A percentile compares a stretch with the other conserved stretches of the same genome.
phyloP scores from a whole-genome alignment of 768 basidiomycete genomes.

The Pseudohyphozyma bogoriensis region DNA sequence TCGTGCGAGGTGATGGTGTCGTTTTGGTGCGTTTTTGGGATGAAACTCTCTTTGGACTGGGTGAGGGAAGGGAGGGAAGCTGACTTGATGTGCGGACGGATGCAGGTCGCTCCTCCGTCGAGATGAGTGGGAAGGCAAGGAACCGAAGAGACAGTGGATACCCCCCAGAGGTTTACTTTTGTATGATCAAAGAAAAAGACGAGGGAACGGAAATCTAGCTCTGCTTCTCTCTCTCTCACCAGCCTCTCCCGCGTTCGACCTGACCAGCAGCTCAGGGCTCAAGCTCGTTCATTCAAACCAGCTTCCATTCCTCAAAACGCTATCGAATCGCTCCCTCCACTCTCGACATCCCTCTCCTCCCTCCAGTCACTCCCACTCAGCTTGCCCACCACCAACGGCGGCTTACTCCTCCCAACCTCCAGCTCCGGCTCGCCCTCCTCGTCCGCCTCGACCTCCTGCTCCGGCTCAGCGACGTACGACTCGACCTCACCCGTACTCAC shows the following conservation, averaged over 20 bases:
- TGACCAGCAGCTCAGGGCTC: too few relatives aligned
- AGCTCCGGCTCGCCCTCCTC: too few relatives aligned
- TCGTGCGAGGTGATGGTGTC: conserved; percentile 93
- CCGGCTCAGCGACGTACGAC: conserved; percentile 81
- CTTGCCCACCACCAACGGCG: not conserved
- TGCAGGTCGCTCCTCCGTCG: conserved; percentile 24
- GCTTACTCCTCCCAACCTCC: conserved; percentile 76
- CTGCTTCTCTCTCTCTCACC: too few relatives aligned
- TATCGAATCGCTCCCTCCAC: too few relatives aligned
- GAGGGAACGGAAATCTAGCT: too few relatives aligned
- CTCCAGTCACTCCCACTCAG: not conserved
- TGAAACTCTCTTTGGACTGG: too few relatives aligned
- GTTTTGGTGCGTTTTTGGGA: conserved; percentile 62
- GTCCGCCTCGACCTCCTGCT: conserved; percentile 98
- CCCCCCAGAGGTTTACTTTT: too few relatives aligned
- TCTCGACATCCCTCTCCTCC: not conserved
- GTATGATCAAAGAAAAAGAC: too few relatives aligned
- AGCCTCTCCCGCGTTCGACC: too few relatives aligned
- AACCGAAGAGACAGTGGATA: too few relatives aligned
- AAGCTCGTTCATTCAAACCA: not conserved
- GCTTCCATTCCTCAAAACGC: too few relatives aligned
- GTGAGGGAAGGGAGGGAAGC: not conserved
- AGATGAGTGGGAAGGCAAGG: too few relatives aligned
- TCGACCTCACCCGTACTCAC: conserved; percentile 85
- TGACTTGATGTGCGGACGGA: not conserved